Evolutionary conservation across 495 filamentous ascomycete species (phyloP), one percentile per base, ranked within the genome.

Genomic region (Bacidia rubella): DNA sequence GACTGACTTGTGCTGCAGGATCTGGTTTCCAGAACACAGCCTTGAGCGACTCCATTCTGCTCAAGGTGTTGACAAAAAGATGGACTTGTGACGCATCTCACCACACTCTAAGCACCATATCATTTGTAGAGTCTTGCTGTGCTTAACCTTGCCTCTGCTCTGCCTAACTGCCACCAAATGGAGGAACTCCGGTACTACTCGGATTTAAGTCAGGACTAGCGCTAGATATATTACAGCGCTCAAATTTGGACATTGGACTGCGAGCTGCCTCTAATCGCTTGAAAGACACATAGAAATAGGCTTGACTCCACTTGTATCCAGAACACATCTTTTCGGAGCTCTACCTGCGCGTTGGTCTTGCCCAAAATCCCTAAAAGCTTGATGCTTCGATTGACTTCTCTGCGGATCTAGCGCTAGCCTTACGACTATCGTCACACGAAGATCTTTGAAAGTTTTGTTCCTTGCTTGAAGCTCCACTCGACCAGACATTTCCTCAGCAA

Each of bases 11-110:
- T 29, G 78, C 83, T 66, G 90, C 81, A 42, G 92, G 93, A 67
- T 92, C 87, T 21, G 93, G 92, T 65, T 86, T 90, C 68, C 79
- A 90, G 71, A 97, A 92, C 61, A 95, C 79, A 38, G 81, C 73
- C 65, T 81, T 87, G 66, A 97, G 67, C 24, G 86, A 74, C 70
- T 97, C 86, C 92, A 98, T 98, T 59, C 57, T 68, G 45, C 32
- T 39, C n/a, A n/a, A 39, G 32, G n/a, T 39, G n/a, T n/a, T n/a
- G n/a, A n/a, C n/a, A n/a, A n/a, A n/a, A n/a, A n/a, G n/a, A n/a
- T n/a, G n/a, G n/a, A n/a, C n/a, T n/a, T n/a, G n/a, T n/a, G n/a
- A n/a, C n/a, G n/a, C n/a, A n/a, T n/a, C n/a, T n/a, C n/a, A n/a
- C n/a, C n/a, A n/a, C n/a, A n/a, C n/a, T n/a, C n/a, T n/a, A n/a